Conservation (phyloP, 352 stramenopile species). For the Thraustochytrium striatum region DNA sequence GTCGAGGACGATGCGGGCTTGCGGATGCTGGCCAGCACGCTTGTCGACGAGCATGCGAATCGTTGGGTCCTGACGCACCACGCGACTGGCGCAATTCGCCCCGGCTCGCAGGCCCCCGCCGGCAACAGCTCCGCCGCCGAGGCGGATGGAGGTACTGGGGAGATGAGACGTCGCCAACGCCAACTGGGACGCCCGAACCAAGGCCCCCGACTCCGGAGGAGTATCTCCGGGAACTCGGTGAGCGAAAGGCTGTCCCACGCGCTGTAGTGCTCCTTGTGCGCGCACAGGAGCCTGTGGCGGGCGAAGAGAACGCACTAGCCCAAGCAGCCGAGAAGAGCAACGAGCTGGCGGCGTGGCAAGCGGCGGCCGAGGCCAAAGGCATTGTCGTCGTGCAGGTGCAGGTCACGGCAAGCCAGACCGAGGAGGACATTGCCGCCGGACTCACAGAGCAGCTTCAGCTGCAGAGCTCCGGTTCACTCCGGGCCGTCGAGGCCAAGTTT, state of each 20-base stretch:
- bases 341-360: too few relatives aligned
- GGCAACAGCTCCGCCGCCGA: background rate
- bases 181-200: background rate
- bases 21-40: background rate
- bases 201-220: background rate
- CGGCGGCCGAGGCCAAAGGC: too few relatives aligned
- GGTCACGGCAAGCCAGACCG: too few relatives aligned
- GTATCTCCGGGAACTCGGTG: background rate
- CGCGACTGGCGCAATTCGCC: background rate
- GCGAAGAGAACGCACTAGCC: too few relatives aligned
- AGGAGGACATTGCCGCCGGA: too few relatives aligned
- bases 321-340: too few relatives aligned
- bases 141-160: background rate
- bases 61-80: too few relatives aligned
- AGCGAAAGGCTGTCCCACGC: background rate
- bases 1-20: background rate
- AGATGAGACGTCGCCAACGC: background rate
- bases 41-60: too few relatives aligned
- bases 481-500: too few relatives aligned
- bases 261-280: background rate
- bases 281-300: background rate
- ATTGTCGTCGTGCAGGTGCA: too few relatives aligned
- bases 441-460: too few relatives aligned
- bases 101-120: background rate
- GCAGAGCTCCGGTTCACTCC: too few relatives aligned